These are phyloP conservation scores for Macaranga tanarius DNA, from an alignment of 441 rosid species.

Conservation along the genomic window DNA sequence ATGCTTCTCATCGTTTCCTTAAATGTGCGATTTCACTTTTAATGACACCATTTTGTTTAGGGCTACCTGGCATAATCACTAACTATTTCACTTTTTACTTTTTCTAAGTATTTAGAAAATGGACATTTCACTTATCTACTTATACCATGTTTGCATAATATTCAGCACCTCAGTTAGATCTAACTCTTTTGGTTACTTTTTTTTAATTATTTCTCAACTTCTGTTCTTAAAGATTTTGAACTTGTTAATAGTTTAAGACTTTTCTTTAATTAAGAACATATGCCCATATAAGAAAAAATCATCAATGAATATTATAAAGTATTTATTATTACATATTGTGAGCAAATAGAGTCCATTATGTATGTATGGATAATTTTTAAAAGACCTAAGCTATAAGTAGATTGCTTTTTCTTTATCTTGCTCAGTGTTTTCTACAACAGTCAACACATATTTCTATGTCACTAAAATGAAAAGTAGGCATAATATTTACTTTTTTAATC, in stretches of 20 bases:
- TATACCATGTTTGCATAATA: not conserved
- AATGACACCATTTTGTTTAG: too few relatives aligned
- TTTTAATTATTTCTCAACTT: not conserved
- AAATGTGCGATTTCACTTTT: too few relatives aligned
- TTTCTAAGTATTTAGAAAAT: not conserved
- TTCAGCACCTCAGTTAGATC: not conserved
- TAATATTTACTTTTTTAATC: not conserved
- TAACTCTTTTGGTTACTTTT: too few relatives aligned
- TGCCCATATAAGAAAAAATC: not conserved
- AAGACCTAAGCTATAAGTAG: not conserved
- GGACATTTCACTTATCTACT: not conserved
- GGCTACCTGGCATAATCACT: conserved; percentile 4
- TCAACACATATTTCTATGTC: not conserved
- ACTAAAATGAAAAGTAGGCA: not conserved
- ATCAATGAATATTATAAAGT: too few relatives aligned
- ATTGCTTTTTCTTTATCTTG: not conserved
- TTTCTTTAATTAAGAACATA: not conserved
- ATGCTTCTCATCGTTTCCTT: too few relatives aligned
- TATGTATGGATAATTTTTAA: not conserved
- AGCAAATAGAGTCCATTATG: not conserved
- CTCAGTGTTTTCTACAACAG: not conserved
- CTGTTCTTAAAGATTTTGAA: not conserved
- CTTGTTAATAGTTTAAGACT: not conserved
- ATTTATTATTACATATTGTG: not conserved
- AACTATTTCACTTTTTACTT: too few relatives aligned